These are phyloP conservation scores for Chrysosporium queenslandicum DNA, from an alignment of 2,329 filamentous ascomycete genomes.

Conservation along the genomic window DNA sequence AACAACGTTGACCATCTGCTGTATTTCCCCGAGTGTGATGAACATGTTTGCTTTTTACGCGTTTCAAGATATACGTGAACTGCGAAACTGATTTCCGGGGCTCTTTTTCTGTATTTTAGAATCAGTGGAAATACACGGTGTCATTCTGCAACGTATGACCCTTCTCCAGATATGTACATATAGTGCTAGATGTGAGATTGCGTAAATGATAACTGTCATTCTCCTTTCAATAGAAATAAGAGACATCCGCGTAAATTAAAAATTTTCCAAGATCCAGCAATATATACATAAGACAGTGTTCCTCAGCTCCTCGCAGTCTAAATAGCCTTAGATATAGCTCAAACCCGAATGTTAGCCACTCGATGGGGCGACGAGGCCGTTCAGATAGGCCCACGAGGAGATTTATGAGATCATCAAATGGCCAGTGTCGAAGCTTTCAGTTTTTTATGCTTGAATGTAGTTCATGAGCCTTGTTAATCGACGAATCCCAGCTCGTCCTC, in stretches of 20 bases:
- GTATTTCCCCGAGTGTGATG: too few relatives aligned
- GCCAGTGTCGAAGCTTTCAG: neutral
- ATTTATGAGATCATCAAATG: neutral
- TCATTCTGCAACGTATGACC: too few relatives aligned
- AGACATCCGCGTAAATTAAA: neutral
- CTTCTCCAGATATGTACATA: too few relatives aligned
- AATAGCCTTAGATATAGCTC: neutral
- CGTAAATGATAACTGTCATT: neutral
- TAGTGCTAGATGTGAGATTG: too few relatives aligned
- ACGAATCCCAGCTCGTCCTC: constrained; percentile 50
- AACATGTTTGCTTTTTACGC: too few relatives aligned
- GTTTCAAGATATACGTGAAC: too few relatives aligned
- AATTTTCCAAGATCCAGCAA: neutral
- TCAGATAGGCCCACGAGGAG: neutral
- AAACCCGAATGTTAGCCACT: neutral
- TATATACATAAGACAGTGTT: neutral
- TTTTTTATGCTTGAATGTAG: neutral
- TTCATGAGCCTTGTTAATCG: constrained; percentile 30
- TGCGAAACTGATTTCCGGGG: too few relatives aligned
- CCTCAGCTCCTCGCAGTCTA: neutral
- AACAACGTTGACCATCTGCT: too few relatives aligned
- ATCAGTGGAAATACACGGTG: too few relatives aligned
- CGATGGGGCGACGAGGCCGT: neutral
- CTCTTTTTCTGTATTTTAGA: too few relatives aligned
- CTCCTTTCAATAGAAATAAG: neutral